Conservation (phyloP, 2,329 filamentous ascomycete genomes). For the Phialocephala subalpina region DNA sequence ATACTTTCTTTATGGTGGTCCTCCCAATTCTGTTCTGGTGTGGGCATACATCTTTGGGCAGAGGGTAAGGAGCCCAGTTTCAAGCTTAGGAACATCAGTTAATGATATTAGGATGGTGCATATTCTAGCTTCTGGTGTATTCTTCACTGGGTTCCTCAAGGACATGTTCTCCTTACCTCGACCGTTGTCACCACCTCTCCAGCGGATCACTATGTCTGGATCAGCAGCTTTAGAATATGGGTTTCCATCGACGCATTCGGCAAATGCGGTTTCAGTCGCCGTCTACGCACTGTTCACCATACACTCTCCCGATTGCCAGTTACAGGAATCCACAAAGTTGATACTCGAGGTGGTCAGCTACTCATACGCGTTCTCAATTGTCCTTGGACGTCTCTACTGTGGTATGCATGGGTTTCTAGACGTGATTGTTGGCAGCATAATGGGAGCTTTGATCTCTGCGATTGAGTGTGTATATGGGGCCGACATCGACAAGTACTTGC, state of each 20-base stretch:
- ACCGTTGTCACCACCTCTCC: conserved; percentile 88
- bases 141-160: conserved; percentile 92
- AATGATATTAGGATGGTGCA: conserved; percentile 66
- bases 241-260: conserved; percentile 96
- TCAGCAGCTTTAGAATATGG: conserved; percentile 96
- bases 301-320: conserved; percentile 67
- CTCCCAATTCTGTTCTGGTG: conserved; percentile 98
- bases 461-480: conserved; percentile 68
- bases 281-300: conserved; percentile 82
- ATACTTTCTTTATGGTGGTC: conserved; percentile 98
- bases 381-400: conserved; percentile 92
- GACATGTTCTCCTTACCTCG: conserved; percentile 92
- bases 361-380: conserved; percentile 87
- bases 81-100: conserved; percentile 36
- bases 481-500: conserved; percentile 74
- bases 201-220: conserved; percentile 97
- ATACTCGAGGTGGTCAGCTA: conserved; percentile 76
- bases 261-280: conserved; percentile 94
- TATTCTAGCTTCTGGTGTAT: conserved; percentile 80
- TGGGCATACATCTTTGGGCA: conserved; percentile 83
- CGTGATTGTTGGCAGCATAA: conserved; percentile 79
- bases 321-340: conserved; percentile 65
- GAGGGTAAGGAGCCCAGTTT: conserved; percentile 72
- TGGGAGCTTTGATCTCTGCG: conserved; percentile 72
- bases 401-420: conserved; percentile 99